Evolutionary conservation across 306 rosid species (phyloP).

Genomic region (Geum urbanum): DNA sequence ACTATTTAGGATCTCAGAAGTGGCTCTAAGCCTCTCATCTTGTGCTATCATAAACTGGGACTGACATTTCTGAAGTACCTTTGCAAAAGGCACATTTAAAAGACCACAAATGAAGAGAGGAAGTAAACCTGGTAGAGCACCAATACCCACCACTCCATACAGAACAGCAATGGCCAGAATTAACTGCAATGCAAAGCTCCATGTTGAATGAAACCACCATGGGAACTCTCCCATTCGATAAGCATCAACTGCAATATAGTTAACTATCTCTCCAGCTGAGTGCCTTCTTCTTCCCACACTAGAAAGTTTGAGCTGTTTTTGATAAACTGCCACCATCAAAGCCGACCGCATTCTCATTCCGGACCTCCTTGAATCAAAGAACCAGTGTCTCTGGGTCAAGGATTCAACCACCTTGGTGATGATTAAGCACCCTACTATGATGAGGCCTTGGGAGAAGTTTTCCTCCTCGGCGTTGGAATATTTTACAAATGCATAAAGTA

Average conservation of each 20-base stretch:
- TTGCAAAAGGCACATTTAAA: slow-evolving; percentile 59
- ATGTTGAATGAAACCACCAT: slow-evolving; percentile 72
- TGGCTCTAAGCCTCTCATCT: slow-evolving; percentile 67
- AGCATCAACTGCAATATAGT: slow-evolving; percentile 74
- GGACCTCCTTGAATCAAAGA: slow-evolving; percentile 52
- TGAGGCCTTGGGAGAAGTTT: slow-evolving; percentile 40
- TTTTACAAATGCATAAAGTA: slow-evolving; percentile 64
- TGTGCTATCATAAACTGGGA: slow-evolving; percentile 62
- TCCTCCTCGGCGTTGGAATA: slow-evolving; percentile 35
- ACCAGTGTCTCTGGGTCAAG: slow-evolving; percentile 64
- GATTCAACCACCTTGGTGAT: slow-evolving; percentile 51
- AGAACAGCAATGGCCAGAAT: slow-evolving; percentile 43
- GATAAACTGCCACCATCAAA: slow-evolving; percentile 68
- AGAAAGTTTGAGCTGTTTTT: slow-evolving; percentile 66
- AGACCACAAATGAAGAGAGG: slow-evolving; percentile 57
- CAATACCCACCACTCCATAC: slow-evolving; percentile 50
- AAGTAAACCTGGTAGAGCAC: slow-evolving; percentile 63
- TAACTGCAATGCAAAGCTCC: slow-evolving; percentile 44
- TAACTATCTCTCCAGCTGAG: slow-evolving; percentile 71
- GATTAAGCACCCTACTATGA: slow-evolving; percentile 44
- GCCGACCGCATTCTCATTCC: slow-evolving; percentile 82
- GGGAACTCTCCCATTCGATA: slow-evolving; percentile 81
- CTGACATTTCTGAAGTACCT: slow-evolving; percentile 50
- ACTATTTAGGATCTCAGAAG: slow-evolving; percentile 73
- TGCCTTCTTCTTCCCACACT: slow-evolving; percentile 53